Evolutionary conservation across 2,329 filamentous ascomycete species (phyloP).

Genomic region (Fusarium miscanthi): DNA sequence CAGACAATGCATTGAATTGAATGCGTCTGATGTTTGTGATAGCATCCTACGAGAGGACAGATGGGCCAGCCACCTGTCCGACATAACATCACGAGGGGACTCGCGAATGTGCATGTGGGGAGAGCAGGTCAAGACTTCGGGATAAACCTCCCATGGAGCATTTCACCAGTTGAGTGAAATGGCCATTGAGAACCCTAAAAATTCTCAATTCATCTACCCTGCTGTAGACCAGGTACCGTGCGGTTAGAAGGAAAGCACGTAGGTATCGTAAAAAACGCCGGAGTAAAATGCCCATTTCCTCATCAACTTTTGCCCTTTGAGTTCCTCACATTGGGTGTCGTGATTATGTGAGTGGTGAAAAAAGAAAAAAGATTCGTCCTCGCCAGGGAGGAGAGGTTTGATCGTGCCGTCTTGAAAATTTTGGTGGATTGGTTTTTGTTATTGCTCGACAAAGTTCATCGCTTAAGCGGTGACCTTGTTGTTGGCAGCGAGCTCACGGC

Average conservation of each 20-base stretch:
- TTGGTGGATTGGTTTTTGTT: constrained; percentile 26
- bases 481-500: constrained; percentile 81
- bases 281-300: constrained; percentile 54
- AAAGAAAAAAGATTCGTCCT: constrained; percentile 39
- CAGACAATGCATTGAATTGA: neutral
- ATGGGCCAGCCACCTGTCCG: constrained; percentile 14
- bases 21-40: constrained; percentile 20
- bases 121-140: constrained; percentile 65
- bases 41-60: constrained; percentile 32
- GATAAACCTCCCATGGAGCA: constrained; percentile 81
- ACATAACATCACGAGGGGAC: constrained; percentile 27
- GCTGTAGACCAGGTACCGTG: constrained; percentile 49
- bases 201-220: constrained; percentile 59
- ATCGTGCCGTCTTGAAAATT: constrained; percentile 32
- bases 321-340: constrained; percentile 28
- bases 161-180: constrained; percentile 75
- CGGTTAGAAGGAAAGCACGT: constrained; percentile 42
- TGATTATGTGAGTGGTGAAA: constrained; percentile 30
- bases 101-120: constrained; percentile 33
- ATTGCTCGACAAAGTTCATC: constrained; percentile 36
- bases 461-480: constrained; percentile 71
- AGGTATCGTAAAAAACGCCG: constrained; percentile 52
- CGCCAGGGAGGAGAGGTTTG: constrained; percentile 35
- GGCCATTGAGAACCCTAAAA: constrained; percentile 72
- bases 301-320: constrained; percentile 44